phyloP scores from a whole-genome alignment of 2,329 filamentous ascomycete species.

The Penicillium paneum region DNA sequence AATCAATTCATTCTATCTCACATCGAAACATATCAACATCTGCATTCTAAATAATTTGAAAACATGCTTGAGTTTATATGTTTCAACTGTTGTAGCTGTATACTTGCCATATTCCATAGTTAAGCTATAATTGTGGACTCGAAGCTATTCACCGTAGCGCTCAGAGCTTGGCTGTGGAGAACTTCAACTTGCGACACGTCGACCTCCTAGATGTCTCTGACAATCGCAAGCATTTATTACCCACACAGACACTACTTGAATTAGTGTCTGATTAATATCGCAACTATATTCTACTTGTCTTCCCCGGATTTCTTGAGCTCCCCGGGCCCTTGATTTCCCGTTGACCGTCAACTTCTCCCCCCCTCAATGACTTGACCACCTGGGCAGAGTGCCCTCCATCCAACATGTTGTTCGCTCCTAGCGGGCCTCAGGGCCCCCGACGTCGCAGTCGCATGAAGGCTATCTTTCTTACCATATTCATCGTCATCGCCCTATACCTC shows the following conservation, averaged over 20 bases:
- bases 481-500: constrained; percentile 33
- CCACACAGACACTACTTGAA: neutral
- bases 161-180: neutral
- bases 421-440: constrained; percentile 34
- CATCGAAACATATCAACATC: neutral
- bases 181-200: neutral
- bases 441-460: constrained; percentile 36
- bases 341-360: neutral
- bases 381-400: constrained; percentile 9
- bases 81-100: neutral
- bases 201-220: neutral
- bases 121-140: neutral
- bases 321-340: constrained; percentile 1
- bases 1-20: neutral
- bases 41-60: too few species aligned
- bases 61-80: neutral
- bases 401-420: constrained; percentile 34
- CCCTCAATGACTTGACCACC: constrained; percentile 17
- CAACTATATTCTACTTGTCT: neutral
- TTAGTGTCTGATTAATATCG: neutral
- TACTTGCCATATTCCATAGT: too few species aligned
- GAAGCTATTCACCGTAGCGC: neutral
- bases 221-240: neutral
- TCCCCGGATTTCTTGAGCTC: neutral
- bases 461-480: constrained; percentile 33